Evolutionary conservation across 2,329 filamentous ascomycete genomes (phyloP).

Genomic region (Claviceps sp.): DNA sequence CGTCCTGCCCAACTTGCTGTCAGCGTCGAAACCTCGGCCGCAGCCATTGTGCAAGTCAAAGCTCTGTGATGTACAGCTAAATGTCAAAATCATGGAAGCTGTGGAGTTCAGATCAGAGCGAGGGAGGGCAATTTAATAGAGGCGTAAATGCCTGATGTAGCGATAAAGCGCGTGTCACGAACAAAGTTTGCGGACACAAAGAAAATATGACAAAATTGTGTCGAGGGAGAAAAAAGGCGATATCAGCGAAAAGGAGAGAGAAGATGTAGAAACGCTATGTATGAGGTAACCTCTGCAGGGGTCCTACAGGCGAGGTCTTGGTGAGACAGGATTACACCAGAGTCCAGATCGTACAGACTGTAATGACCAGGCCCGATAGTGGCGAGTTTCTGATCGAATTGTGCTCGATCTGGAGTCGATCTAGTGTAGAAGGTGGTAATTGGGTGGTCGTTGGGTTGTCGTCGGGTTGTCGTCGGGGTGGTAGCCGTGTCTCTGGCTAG

Average conservation of each 20-base stretch:
- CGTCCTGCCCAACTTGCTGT: slow-evolving; percentile 29
- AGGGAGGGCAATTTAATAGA: background rate
- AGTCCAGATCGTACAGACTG: background rate
- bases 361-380: background rate
- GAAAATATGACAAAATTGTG: background rate
- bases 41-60: slow-evolving; percentile 40
- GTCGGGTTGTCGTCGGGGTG: no score
- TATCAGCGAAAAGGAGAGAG: background rate
- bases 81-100: slow-evolving; percentile 41
- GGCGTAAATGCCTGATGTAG: no score
- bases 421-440: background rate
- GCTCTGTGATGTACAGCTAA: slow-evolving; percentile 27
- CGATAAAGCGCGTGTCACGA: no score
- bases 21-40: slow-evolving; percentile 32
- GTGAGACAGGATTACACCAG: background rate
- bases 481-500: background rate
- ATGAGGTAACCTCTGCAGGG: background rate
- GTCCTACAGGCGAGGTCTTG: background rate
- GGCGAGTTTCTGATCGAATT: background rate
- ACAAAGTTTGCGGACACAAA: no score
- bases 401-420: background rate
- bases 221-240: background rate
- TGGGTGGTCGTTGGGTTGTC: background rate
- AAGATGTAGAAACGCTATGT: background rate
- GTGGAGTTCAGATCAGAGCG: slow-evolving; percentile 3